Evolutionary conservation across 2,329 filamentous ascomycete species (phyloP), one percentile per base, ranked within the genome.

Genomic region (Neofusicoccum parvum): DNA sequence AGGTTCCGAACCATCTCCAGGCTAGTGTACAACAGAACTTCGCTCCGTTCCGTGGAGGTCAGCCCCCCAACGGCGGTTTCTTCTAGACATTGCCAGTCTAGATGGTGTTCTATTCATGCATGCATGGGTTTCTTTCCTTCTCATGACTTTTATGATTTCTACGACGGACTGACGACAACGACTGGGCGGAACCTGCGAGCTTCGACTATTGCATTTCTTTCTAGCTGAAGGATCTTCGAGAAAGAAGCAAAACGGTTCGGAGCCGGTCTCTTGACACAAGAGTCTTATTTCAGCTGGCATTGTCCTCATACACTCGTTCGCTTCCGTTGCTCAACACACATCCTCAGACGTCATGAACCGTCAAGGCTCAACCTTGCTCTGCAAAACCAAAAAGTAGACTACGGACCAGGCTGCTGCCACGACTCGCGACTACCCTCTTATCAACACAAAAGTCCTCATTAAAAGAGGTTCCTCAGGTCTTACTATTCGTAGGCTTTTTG

Each of bases 1-100:
- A 74, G 23, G 68, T 75, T 36, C 76, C 76, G 3, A 73, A 70
- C 56, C 75, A 77, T 43, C 68, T 79, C 50, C 74, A 77, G 67
- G 75, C 76, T 67, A 72, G 72, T 74, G 72, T 76, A 69, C 58
- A 76, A 74, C 64, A 73, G 79, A 60, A 49, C 56, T 46, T 53
- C 9, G n/a, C 56, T 14, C 43, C 56, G n/a, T 60, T 36, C 43
- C 56, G 56, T n/a, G 56, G 56, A 12, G 12, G 12, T 12, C 27
- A 48, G 3, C 56, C 36, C 15, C 27, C 17, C n/a, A 60, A 60
- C 32, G 56, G 56, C 56, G 43, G 43, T n/a, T 60, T 60, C 56
- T 60, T 60, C 43, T 60, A 60, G 43, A 23, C 32, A n/a, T 36
- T 20, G 32, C 27, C 32, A 20, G 43, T 23, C 32, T 23, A 23